Base-by-base conservation (phyloP, 1,284 basidiomycete species). In the Irpex sp. region DNA sequence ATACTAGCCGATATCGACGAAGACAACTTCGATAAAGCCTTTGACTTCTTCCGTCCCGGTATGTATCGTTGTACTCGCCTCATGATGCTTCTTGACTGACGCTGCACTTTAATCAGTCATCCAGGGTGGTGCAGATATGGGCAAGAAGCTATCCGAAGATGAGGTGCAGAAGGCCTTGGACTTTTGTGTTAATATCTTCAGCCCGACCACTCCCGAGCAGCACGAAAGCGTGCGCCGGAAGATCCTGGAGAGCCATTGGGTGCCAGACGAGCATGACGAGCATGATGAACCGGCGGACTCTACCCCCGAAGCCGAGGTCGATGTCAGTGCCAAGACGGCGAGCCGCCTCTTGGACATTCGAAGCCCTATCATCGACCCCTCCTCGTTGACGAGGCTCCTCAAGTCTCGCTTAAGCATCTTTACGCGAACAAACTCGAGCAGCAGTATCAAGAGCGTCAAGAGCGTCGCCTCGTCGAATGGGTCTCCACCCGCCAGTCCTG, bases 51-150 rank as follows among this genome's bases (percentile, higher is more conserved):
- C 59, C 76, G 87, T 38, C 87, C 87, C 62, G 81, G 87, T 87
- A 64, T 58, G 79, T 52, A 36, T 44, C 40, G 15, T 44, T 15
- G 8, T 44, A 9, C 49, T 19, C 21, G 49, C n/a, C 11, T 26
- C 49, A 19, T 49, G 62, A 40, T n/a, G 31, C 4, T 38, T 2
- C 13, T n/a, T 49, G 9, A 7, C 44, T 64, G 51, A 63, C 40
- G n/a, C 44, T 17, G 17, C 44, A 3, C 3, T 48, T 17, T 4
- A 26, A 26, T 26, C 26, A 91, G 89, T 92, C 31, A 91, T 92
- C 44, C 90, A 91, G 74, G 89, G 89, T 6, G 86, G 85, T 52
- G 85, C 85, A 1, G 90, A 91, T 67, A 84, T 91, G 81, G 90
- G 90, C 11, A 77, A 79, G 37, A 81, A 81, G 15, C 79, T 92